phyloP scores from a whole-genome alignment of 192 early-diverging fungal genomes.

The Thamnidium elegans region DNA sequence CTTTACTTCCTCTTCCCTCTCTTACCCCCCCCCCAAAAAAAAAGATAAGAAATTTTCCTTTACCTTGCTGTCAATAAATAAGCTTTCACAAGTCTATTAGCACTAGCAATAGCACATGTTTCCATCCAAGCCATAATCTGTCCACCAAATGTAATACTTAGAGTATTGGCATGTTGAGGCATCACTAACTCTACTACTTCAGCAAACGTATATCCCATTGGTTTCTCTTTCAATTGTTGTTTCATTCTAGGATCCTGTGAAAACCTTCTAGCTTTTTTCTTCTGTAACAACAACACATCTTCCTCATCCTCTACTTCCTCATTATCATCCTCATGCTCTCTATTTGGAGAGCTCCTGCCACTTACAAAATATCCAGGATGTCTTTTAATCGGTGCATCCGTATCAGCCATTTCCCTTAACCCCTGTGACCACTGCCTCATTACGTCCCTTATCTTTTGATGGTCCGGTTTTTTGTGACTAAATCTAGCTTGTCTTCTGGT shows the following conservation, averaged over 20 bases:
- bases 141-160: conserved; percentile 68
- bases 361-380: conserved; percentile 19
- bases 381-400: conserved; percentile 20
- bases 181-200: conserved; percentile 66
- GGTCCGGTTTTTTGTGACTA: conserved; percentile 20
- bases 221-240: conserved; percentile 20
- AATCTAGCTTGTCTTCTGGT: conserved; percentile 45
- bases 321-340: conserved; percentile 20
- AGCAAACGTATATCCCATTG: conserved; percentile 48
- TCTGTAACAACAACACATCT: not conserved
- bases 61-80: conserved; percentile 60
- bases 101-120: conserved; percentile 56
- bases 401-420: conserved; percentile 20
- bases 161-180: conserved; percentile 70
- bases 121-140: conserved; percentile 77
- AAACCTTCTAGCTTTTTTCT: conserved; percentile 2
- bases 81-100: conserved; percentile 49
- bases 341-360: not conserved
- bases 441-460: conserved; percentile 35
- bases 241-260: conserved; percentile 27
- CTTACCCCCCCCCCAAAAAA: not conserved
- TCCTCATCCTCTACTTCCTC: not conserved
- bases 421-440: conserved; percentile 45
- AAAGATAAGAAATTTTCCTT: not conserved
- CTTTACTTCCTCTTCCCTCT: not conserved